These are phyloP conservation scores for Claviceps lovelessii DNA, from an alignment of 2,329 filamentous ascomycete genomes.

Conservation along the genomic window DNA sequence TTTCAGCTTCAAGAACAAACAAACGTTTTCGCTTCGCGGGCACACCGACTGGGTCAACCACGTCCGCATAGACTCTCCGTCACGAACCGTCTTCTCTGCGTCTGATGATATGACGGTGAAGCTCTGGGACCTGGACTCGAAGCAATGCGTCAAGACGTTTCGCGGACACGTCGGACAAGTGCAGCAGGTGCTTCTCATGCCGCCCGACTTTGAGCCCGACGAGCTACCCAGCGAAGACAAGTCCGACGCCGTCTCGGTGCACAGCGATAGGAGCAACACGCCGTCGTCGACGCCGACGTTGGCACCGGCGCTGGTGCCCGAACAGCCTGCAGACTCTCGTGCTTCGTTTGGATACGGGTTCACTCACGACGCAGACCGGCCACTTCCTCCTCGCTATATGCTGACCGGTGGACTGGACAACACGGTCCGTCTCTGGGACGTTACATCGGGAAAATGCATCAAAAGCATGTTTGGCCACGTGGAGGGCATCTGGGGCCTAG, in stretches of 20 bases:
- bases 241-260: constrained; percentile 39
- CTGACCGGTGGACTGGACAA: constrained; percentile 83
- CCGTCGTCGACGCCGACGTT: constrained; percentile 15
- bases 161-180: constrained; percentile 90
- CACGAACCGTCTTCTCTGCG: constrained; percentile 77
- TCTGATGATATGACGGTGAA: constrained; percentile 88
- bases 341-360: constrained; percentile 49
- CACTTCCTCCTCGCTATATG: constrained; percentile 77
- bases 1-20: constrained; percentile 79
- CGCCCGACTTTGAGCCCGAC: constrained; percentile 79
- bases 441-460: constrained; percentile 64
- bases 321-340: constrained; percentile 30
- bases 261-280: constrained; percentile 32
- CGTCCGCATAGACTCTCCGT: constrained; percentile 71
- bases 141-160: constrained; percentile 61
- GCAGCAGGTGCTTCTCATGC: constrained; percentile 76
- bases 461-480: constrained; percentile 94
- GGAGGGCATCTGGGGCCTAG: constrained; percentile 88
- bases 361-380: constrained; percentile 43
- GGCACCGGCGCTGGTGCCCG: constrained; percentile 10
- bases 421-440: constrained; percentile 87
- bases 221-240: constrained; percentile 37
- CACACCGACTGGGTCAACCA: constrained; percentile 94
- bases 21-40: constrained; percentile 64
- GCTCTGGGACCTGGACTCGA: constrained; percentile 83